phyloP scores from a whole-genome alignment of 2,329 filamentous ascomycete species.

The Venturia nashicola region DNA sequence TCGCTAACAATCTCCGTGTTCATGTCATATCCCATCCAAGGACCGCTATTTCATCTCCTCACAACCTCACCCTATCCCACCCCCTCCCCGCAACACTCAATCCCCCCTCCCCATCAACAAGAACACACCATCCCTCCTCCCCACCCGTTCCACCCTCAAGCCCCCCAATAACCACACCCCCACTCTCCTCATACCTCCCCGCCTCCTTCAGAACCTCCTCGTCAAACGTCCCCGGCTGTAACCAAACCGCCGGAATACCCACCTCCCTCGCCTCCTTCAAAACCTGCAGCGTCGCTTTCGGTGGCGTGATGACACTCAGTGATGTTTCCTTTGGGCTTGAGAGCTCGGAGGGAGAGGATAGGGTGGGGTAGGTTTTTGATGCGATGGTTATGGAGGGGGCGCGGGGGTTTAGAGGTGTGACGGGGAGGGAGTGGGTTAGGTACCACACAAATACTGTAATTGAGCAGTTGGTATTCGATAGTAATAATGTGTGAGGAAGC shows the following conservation, averaged over 20 bases:
- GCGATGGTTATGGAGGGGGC: slow-evolving; percentile 51
- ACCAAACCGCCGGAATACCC: slow-evolving; percentile 65
- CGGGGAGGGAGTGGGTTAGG: slow-evolving; percentile 58
- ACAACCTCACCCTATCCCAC: slow-evolving; percentile 13
- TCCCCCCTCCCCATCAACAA: slow-evolving; percentile 28
- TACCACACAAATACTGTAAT: slow-evolving; percentile 80
- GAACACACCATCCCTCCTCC: slow-evolving; percentile 27
- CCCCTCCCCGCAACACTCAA: slow-evolving; percentile 23
- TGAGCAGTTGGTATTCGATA: neutral
- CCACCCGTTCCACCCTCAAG: slow-evolving; percentile 13
- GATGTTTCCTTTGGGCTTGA: slow-evolving; percentile 56
- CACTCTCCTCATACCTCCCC: slow-evolving; percentile 38
- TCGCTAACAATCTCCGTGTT: neutral
- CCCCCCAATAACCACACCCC: slow-evolving; percentile 46
- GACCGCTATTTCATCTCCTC: neutral
- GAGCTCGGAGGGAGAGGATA: slow-evolving; percentile 54
- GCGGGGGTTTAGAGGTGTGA: slow-evolving; percentile 73
- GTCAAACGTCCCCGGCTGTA: slow-evolving; percentile 85
- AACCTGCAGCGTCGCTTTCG: slow-evolving; percentile 59
- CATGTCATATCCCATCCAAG: neutral
- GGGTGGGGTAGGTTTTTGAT: slow-evolving; percentile 47
- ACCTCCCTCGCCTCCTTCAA: slow-evolving; percentile 65
- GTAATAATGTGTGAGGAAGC: neutral
- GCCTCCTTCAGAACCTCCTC: slow-evolving; percentile 67
- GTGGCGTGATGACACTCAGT: slow-evolving; percentile 80